Evolutionary conservation across 2,329 filamentous ascomycete species (phyloP), one percentile per base, ranked within the genome.

Genomic region (Fusarium longipes): DNA sequence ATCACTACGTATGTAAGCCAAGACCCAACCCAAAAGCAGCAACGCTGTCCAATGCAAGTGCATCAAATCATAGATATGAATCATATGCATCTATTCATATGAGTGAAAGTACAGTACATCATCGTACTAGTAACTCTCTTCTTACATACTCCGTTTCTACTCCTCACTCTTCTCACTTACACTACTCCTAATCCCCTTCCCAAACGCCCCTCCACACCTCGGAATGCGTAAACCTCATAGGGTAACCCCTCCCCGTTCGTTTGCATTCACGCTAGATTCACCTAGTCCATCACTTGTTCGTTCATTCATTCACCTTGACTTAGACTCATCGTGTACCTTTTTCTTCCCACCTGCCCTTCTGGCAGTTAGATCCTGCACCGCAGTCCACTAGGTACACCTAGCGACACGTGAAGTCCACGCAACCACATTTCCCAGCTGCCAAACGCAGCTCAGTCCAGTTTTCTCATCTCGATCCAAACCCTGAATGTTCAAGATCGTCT

Each of bases 161-260:
- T 32, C 11, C 20, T 18, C 20, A 48, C 44, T 47, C 30, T n/a
- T n/a, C 45, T 36, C 45, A 30, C 20, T 35, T 14, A 24, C 43
- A 45, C n/a, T n/a, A 9, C 38, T 49, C 32, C 45, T 20, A 24
- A 36, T 49, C 24, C 45, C n/a, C 24, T 49, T 49, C 27, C 20
- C 38, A 30, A 42, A 36, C 42, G n/a, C 57, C 57, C 59, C 49
- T 62, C 58, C 57, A 62, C 58, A 55, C 48, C 57, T 62, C 58
- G 57, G 57, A 48, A 63, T 63, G 48, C 55, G 60, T 68, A 57
- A 51, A 66, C 65, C 59, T 68, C 65, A 68, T 68, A 50, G 60
- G 66, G 65, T 49, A 68, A 68, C 65, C 65, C 65, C 65, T 68
- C 65, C 65, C 65, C 65, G 65, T 68, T 25, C 22, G 12, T 49